Percentiles rank a stretch among this genome's conserved stretches.
phyloP scores from a whole-genome alignment of 106 monocot genomes.

The Dioscorea dumetorum region DNA sequence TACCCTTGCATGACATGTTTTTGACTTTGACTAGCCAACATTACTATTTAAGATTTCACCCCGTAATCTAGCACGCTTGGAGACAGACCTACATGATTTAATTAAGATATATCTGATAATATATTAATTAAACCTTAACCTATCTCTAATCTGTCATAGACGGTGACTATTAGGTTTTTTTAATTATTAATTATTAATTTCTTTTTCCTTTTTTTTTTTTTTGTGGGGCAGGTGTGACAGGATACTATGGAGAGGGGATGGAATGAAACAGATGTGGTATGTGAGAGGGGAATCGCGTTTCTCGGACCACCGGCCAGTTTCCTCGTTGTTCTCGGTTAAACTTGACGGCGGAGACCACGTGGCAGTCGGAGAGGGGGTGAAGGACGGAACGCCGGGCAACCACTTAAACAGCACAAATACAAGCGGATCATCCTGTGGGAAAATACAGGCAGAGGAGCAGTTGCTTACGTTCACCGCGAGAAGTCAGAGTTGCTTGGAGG shows the following conservation, averaged over 20 bases:
- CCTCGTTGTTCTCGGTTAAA: conserved; percentile 54
- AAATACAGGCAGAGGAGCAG: conserved; percentile 63
- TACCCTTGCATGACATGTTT: no score
- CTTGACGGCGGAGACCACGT: not conserved
- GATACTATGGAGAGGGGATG: conserved; percentile 69
- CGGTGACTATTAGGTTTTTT: no score
- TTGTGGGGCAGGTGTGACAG: conserved; percentile 63
- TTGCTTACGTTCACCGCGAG: conserved; percentile 30
- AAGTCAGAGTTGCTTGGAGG: conserved; percentile 38
- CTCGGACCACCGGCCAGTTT: conserved; percentile 81
- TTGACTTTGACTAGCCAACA: no score
- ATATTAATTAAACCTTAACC: no score
- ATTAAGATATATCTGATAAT: no score
- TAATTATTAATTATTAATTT: no score
- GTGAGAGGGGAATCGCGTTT: conserved; percentile 66
- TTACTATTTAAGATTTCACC: no score
- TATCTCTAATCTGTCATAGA: no score
- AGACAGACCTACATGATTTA: no score
- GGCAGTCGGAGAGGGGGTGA: not conserved
- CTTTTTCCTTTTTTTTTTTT: no score
- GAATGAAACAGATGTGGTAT: conserved; percentile 68
- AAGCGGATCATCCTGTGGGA: conserved; percentile 19
- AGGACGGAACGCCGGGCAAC: not conserved
- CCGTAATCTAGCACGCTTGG: no score
- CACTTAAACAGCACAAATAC: not conserved